Evolutionary conservation across 768 basidiomycete genomes (phyloP), one percentile per base, ranked within the genome.

Genomic region (Lactarius hatsudake): DNA sequence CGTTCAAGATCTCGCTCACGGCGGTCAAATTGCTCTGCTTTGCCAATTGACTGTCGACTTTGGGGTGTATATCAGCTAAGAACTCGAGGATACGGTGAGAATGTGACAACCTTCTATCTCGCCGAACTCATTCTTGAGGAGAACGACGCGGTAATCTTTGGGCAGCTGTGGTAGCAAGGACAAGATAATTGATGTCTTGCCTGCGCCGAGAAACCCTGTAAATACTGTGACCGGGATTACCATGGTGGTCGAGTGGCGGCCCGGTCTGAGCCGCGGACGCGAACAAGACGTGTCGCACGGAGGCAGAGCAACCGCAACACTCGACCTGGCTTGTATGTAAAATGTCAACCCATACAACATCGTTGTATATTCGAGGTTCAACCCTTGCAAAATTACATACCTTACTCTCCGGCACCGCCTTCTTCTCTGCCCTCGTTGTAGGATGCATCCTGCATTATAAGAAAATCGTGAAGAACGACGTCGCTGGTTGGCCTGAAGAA

Each of bases 41-140:
- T 17, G 94, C 94, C 18, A 98, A 85, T 71, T 96, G 87, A 71
- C 93, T 95, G 74, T 98, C 95, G 59, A 98, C 95, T 91, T 66
- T 17, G 15, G 30, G 8, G 18, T 2, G 13, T 23, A 26, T 53
- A 26, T 53, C 51, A 53, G 51, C 26, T 7, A 26, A 53, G 51
- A n/a, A 10, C 10, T 9, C 51, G 13, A 28, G 5, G 8, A 26
- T 28, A 13, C 23, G 26, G 15, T 7, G 51, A 23, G 23, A 53
- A 26, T 26, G 13, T 2, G 13, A 26, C 13, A 15, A 90, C 93
- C 93, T 84, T 96, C 86, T 15, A 96, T 83, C 79, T 98, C 94
- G 20, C 96, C 96, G 73, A 94, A 97, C 76, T 98, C 96, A 79
- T 98, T 98, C 81, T 98, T 98, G 69, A 98, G 82, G 45, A 98